Evolutionary conservation across 148 eudicot genomes (phyloP).

Genomic region (Vaccinium darrowii): DNA sequence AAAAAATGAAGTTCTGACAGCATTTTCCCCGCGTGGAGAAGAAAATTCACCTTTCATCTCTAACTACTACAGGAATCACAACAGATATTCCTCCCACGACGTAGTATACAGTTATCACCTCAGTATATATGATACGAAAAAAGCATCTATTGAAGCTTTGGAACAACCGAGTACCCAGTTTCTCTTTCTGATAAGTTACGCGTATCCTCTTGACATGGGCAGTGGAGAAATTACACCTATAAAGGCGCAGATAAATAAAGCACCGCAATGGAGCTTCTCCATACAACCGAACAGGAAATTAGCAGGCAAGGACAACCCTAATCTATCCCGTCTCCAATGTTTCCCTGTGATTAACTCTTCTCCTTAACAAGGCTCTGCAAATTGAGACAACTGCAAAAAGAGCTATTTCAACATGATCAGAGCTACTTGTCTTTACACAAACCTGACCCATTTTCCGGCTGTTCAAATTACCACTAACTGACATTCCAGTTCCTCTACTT

Average conservation of each 20-base stretch:
- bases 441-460: conserved; percentile 76
- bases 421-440: conserved; percentile 59
- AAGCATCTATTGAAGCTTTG: not conserved
- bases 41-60: not conserved
- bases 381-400: conserved; percentile 57
- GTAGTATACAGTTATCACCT: conserved; percentile 8
- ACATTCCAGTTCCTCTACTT: conserved; percentile 59
- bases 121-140: not conserved
- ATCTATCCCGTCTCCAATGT: conserved; percentile 30
- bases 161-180: not conserved
- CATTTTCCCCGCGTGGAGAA: not conserved
- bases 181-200: not conserved
- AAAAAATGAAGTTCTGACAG: not conserved
- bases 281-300: not conserved
- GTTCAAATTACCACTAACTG: conserved; percentile 64
- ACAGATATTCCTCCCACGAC: not conserved
- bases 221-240: not conserved
- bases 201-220: not conserved
- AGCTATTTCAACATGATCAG: conserved; percentile 75
- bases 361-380: conserved; percentile 51
- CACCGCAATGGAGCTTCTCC: not conserved
- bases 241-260: not conserved
- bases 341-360: conserved; percentile 29
- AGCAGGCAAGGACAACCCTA: not conserved
- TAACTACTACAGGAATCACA: not conserved